Percentiles rank a stretch among this genome's conserved stretches.
phyloP scores from a whole-genome alignment of 495 filamentous ascomycete species.

The Tuber microsphaerosporum region DNA sequence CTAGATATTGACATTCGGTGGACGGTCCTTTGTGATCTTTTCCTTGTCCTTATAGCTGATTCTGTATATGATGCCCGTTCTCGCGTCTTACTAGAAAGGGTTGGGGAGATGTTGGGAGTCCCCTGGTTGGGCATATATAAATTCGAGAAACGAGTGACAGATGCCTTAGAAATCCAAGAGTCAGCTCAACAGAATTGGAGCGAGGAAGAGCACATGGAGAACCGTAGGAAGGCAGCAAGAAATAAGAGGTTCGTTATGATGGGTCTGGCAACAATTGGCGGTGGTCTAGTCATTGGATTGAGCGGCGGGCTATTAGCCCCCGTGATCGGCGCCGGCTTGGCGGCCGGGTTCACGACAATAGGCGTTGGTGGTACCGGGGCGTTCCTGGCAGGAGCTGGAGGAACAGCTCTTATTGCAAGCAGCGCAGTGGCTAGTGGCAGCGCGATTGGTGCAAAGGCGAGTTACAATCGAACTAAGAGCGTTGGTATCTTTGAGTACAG shows the following conservation, averaged over 20 bases:
- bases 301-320: slow-evolving; percentile 88
- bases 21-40: slow-evolving; percentile 95
- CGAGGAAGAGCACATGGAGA: slow-evolving; percentile 89
- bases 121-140: slow-evolving; percentile 89
- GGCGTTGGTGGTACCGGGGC: slow-evolving; percentile 81
- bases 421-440: slow-evolving; percentile 78
- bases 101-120: slow-evolving; percentile 70
- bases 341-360: slow-evolving; percentile 90
- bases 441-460: slow-evolving; percentile 76
- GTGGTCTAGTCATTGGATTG: slow-evolving; percentile 89
- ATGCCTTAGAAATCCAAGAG: slow-evolving; percentile 93
- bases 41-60: slow-evolving; percentile 90
- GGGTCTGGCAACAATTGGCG: slow-evolving; percentile 93
- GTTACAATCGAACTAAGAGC: slow-evolving; percentile 74
- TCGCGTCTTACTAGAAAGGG: slow-evolving; percentile 72
- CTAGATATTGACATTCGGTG: slow-evolving; percentile 95
- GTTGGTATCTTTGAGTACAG: slow-evolving; percentile 96
- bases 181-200: slow-evolving; percentile 95
- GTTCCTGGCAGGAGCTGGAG: slow-evolving; percentile 86
- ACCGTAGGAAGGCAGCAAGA: slow-evolving; percentile 66
- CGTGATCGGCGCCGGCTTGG: slow-evolving; percentile 89
- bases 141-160: slow-evolving; percentile 96
- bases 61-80: slow-evolving; percentile 89
- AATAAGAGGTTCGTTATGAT: slow-evolving; percentile 86
- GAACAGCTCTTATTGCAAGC: slow-evolving; percentile 88